These are phyloP conservation scores for Neohortaea acidophila DNA, from an alignment of 495 filamentous ascomycete species.

Conservation along the genomic window DNA sequence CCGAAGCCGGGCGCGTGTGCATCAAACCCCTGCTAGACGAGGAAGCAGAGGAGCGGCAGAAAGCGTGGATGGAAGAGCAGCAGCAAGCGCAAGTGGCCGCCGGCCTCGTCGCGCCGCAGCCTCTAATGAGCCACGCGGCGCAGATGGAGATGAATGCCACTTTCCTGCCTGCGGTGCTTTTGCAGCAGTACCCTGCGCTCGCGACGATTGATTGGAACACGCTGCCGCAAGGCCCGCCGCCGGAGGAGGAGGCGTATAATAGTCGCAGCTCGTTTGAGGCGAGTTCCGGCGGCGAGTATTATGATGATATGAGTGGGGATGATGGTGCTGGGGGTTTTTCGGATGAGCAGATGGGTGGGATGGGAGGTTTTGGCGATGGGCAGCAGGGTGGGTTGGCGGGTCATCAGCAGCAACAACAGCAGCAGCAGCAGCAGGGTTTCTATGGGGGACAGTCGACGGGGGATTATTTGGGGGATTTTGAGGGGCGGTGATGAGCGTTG, in stretches of 20 bases:
- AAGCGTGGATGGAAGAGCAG: slow-evolving; percentile 49
- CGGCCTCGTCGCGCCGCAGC: slow-evolving; percentile 14
- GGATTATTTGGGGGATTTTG: slow-evolving; percentile 18
- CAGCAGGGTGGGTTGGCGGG: neutral
- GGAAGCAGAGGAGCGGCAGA: slow-evolving; percentile 53
- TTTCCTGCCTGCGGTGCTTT: slow-evolving; percentile 61
- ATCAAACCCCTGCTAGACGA: slow-evolving; percentile 91
- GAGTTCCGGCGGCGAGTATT: slow-evolving; percentile 46
- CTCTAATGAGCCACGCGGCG: slow-evolving; percentile 4
- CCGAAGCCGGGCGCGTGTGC: slow-evolving; percentile 86
- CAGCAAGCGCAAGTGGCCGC: slow-evolving; percentile 35
- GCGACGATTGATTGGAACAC: slow-evolving; percentile 65
- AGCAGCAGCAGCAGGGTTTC: slow-evolving; percentile 6
- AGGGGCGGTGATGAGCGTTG: slow-evolving; percentile 18
- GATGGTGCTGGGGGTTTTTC: slow-evolving; percentile 13
- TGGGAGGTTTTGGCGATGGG: neutral
- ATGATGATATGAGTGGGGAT: slow-evolving; percentile 31
- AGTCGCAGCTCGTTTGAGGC: slow-evolving; percentile 83
- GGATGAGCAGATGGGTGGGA: neutral
- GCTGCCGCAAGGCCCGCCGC: slow-evolving; percentile 26
- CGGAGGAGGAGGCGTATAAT: slow-evolving; percentile 51
- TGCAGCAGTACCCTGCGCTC: slow-evolving; percentile 83
- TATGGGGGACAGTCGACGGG: slow-evolving; percentile 2
- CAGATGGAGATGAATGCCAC: slow-evolving; percentile 10
- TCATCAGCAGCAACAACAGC: neutral